phyloP scores from a whole-genome alignment of 2,329 filamentous ascomycete species.

The Sporothrix pallida region DNA sequence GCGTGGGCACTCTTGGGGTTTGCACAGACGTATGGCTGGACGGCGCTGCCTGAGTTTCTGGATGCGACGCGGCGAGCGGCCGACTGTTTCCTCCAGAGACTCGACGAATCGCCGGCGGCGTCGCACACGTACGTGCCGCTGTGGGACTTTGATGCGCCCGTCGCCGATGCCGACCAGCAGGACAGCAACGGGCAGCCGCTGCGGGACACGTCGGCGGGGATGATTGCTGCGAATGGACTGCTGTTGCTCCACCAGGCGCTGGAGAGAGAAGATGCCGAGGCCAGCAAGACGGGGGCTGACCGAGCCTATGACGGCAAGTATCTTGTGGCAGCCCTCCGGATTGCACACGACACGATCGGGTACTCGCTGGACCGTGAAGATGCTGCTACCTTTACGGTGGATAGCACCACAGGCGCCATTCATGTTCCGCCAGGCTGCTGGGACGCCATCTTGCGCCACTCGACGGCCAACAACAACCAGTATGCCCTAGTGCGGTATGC shows the following conservation, averaged over 20 bases:
- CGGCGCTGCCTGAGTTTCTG: constrained; percentile 51
- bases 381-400: constrained; percentile 32
- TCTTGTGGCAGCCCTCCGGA: constrained; percentile 41
- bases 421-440: constrained; percentile 35
- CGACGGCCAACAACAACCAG: constrained; percentile 43
- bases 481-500: constrained; percentile 38
- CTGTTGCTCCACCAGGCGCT: constrained; percentile 48
- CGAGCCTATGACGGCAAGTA: constrained; percentile 35
- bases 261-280: constrained; percentile 31
- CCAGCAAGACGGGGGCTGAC: constrained; percentile 25
- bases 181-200: constrained; percentile 32
- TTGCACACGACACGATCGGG: constrained; percentile 43
- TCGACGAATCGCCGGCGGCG: constrained; percentile 43
- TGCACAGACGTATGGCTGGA: constrained; percentile 57
- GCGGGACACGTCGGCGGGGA: constrained; percentile 48
- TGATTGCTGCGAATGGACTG: constrained; percentile 51
- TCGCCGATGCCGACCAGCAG: constrained; percentile 20
- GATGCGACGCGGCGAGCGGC: constrained; percentile 53
- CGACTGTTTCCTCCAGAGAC: constrained; percentile 55
- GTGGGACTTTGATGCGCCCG: constrained; percentile 39
- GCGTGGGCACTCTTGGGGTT: constrained; percentile 60
- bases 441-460: constrained; percentile 42
- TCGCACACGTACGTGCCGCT: constrained; percentile 40
- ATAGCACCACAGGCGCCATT: constrained; percentile 30
- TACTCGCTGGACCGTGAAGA: constrained; percentile 40